A percentile compares a stretch with the other conserved stretches of the same genome.
Conservation (phyloP, 2,329 filamentous ascomycete species). For the Epichloe bromicola region DNA sequence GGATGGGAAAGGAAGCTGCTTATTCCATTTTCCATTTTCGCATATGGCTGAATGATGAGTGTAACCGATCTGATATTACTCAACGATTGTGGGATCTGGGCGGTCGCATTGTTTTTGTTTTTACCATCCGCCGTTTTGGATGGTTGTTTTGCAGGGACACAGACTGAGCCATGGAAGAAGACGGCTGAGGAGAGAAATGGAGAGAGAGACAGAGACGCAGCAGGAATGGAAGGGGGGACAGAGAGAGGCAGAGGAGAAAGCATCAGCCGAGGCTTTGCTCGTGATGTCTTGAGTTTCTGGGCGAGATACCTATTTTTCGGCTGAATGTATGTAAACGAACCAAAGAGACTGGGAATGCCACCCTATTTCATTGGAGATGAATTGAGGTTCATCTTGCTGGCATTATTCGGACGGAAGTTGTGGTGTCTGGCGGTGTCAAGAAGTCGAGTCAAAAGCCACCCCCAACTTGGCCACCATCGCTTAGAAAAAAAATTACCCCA, state of each 20-base stretch:
- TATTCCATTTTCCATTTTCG: neutral
- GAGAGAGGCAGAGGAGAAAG: neutral
- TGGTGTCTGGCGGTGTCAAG: neutral
- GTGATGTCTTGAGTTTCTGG: conserved; percentile 5
- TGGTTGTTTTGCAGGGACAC: conserved; percentile 5
- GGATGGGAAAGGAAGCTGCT: neutral
- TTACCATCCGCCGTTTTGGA: conserved; percentile 5
- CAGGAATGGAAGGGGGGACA: neutral
- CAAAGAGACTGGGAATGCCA: conserved; percentile 2
- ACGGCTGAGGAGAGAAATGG: neutral
- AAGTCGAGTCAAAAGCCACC: neutral
- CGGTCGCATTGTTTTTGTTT: neutral
- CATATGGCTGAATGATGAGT: neutral
- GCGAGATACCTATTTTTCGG: conserved; percentile 9
- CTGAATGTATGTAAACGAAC: conserved; percentile 1
- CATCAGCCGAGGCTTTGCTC: conserved; percentile 10
- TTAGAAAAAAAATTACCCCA: conserved; percentile 27
- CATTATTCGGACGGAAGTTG: neutral
- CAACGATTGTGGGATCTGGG: neutral
- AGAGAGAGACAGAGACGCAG: neutral
- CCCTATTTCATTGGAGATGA: conserved; percentile 12
- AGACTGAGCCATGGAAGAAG: neutral
- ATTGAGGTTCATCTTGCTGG: conserved; percentile 14
- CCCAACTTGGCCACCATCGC: neutral
- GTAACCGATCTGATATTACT: conserved; percentile 1